Conservation (phyloP, 257 asterid species). For the Fraxinus cuspidata region DNA sequence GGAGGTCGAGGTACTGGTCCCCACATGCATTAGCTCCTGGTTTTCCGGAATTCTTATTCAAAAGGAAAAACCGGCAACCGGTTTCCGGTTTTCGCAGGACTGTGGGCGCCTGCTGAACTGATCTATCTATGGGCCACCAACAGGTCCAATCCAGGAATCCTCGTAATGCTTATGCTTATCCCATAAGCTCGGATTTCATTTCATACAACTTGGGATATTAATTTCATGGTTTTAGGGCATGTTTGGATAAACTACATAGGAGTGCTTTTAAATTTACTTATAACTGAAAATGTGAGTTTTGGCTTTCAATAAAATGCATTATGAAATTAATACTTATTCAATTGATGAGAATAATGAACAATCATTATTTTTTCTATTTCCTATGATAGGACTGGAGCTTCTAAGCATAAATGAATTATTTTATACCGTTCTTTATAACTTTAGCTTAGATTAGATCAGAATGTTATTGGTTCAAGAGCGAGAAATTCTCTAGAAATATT, state of each 20-base stretch:
- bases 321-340: too few species aligned
- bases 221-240: background rate
- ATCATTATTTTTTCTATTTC: too few species aligned
- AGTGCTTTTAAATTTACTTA: too few species aligned
- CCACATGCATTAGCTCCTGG: slow-evolving; percentile 56
- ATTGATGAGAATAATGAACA: too few species aligned
- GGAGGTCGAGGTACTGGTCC: slow-evolving; percentile 35
- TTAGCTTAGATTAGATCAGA: too few species aligned
- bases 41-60: slow-evolving; percentile 51
- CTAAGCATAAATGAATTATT: too few species aligned
- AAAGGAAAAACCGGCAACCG: slow-evolving; percentile 27
- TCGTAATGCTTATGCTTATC: slow-evolving; percentile 39
- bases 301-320: too few species aligned
- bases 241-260: background rate
- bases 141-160: slow-evolving; percentile 21
- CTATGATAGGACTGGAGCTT: too few species aligned
- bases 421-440: too few species aligned
- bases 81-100: slow-evolving; percentile 38
- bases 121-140: slow-evolving; percentile 28
- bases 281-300: background rate
- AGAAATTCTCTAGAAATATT: too few species aligned
- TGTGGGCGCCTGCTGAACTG: slow-evolving; percentile 52
- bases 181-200: slow-evolving; percentile 39
- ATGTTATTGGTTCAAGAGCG: too few species aligned
- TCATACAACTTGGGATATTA: background rate